Percentiles rank a stretch among this genome's conserved stretches.
These are phyloP conservation scores for Silene conica DNA, from an alignment of 148 eudicot genomes.

Conservation along the genomic window DNA sequence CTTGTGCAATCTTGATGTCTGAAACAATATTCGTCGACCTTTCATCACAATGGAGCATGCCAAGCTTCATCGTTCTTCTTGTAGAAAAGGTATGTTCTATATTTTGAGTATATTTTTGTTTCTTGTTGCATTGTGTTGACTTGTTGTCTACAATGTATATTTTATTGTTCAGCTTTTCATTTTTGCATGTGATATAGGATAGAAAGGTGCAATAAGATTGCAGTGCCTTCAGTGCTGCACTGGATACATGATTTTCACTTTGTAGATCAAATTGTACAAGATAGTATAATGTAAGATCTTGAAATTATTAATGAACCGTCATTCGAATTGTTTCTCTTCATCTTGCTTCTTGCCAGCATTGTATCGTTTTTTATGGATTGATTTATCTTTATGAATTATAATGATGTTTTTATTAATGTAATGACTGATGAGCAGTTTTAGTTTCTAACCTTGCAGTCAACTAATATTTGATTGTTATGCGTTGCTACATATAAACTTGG, in stretches of 20 bases:
- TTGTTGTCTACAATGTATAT: conserved; percentile 35
- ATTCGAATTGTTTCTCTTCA: conserved; percentile 18
- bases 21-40: conserved; percentile 26
- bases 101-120: conserved; percentile 7
- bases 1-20: conserved; percentile 50
- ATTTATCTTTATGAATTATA: neutral
- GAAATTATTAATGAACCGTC: conserved; percentile 24
- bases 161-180: conserved; percentile 30
- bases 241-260: conserved; percentile 18
- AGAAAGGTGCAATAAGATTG: conserved; percentile 25
- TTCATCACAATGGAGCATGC: conserved; percentile 15
- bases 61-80: conserved; percentile 34
- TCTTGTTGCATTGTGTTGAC: conserved; percentile 31
- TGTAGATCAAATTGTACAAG: conserved; percentile 32
- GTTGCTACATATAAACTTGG: too few relatives aligned
- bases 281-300: conserved; percentile 27
- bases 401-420: neutral
- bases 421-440: neutral
- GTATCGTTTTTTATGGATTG: neutral
- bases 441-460: neutral
- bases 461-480: neutral
- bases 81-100: conserved; percentile 25
- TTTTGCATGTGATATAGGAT: conserved; percentile 24
- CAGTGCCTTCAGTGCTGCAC: conserved; percentile 21
- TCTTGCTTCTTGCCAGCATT: neutral